phyloP scores from a whole-genome alignment of 2,329 filamentous ascomycete species.

The Lachnellula hyalina region DNA sequence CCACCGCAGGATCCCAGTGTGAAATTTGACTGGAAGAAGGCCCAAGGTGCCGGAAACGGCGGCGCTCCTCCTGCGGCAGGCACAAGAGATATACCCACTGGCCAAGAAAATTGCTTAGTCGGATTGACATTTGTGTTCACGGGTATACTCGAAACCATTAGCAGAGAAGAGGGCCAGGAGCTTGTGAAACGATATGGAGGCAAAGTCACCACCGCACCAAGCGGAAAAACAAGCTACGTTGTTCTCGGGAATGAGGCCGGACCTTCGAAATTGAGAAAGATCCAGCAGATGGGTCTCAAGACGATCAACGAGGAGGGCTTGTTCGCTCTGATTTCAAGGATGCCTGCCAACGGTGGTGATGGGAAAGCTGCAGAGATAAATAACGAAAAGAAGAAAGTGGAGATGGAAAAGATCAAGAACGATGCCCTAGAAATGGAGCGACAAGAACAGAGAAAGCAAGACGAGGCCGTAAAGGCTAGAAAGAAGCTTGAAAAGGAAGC shows the following conservation, averaged over 20 bases:
- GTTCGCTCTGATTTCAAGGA: conserved; percentile 72
- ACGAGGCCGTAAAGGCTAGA: conserved; percentile 47
- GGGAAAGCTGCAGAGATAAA: conserved; percentile 83
- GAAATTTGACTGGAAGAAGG: conserved; percentile 77
- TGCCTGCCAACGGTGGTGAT: conserved; percentile 82
- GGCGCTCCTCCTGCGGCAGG: conserved; percentile 56
- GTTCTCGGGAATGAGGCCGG: conserved; percentile 88
- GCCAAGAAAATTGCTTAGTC: conserved; percentile 81
- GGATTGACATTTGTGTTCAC: conserved; percentile 95
- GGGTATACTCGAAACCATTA: conserved; percentile 73
- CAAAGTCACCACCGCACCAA: conserved; percentile 79
- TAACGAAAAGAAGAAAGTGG: conserved; percentile 76
- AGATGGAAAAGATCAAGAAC: conserved; percentile 75
- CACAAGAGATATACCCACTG: conserved; percentile 68
- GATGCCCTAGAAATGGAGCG: conserved; percentile 81
- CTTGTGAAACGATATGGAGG: conserved; percentile 92
- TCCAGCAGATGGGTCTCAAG: conserved; percentile 72
- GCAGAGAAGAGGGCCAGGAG: conserved; percentile 76
- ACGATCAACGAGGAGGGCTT: conserved; percentile 93
- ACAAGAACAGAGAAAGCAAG: conserved; percentile 61
- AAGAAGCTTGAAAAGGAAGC: conserved; percentile 31
- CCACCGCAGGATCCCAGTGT: conserved; percentile 62
- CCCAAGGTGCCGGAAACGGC: conserved; percentile 52
- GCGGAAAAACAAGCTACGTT: conserved; percentile 89
- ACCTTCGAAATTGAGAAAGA: conserved; percentile 86